Percentiles rank a stretch among this genome's conserved stretches.
Conservation (phyloP, 129 eudicot species). For the Mikania micrantha region DNA sequence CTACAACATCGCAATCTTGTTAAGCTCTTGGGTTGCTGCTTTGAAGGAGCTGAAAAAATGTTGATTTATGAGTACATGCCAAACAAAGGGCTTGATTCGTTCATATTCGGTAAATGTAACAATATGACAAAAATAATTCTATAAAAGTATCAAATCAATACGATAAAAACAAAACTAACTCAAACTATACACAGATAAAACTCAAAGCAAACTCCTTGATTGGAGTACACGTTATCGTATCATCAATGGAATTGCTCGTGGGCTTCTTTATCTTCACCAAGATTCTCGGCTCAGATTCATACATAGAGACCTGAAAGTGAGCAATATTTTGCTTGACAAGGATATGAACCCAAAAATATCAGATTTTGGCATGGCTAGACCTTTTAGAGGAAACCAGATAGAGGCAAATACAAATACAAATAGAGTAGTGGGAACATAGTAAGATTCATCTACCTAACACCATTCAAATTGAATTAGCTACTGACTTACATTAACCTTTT, state of each 20-base stretch:
- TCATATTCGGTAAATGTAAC: conserved; percentile 34
- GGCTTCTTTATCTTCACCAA: conserved; percentile 5
- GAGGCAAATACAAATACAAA: background rate
- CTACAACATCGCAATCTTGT: conserved; percentile 46
- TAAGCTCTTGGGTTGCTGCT: conserved; percentile 40
- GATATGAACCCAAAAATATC: background rate
- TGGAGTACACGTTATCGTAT: conserved; percentile 27
- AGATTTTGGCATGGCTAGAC: background rate
- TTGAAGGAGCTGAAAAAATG: conserved; percentile 32
- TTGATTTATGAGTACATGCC: conserved; percentile 47
- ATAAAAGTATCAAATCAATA: background rate
- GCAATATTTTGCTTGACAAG: background rate
- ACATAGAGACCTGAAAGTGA: background rate
- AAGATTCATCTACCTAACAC: background rate
- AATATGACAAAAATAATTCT: background rate
- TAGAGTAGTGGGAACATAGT: background rate
- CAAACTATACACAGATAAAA: conserved; percentile 12
- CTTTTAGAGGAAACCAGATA: background rate
- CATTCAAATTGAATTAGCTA: background rate
- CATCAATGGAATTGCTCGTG: conserved; percentile 22
- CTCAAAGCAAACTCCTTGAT: conserved; percentile 26
- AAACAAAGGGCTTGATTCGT: conserved; percentile 45
- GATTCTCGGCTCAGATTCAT: background rate
- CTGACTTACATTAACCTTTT: background rate
- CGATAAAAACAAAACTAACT: background rate